Conservation (phyloP, 768 basidiomycete genomes). For the Trametes elegans region DNA sequence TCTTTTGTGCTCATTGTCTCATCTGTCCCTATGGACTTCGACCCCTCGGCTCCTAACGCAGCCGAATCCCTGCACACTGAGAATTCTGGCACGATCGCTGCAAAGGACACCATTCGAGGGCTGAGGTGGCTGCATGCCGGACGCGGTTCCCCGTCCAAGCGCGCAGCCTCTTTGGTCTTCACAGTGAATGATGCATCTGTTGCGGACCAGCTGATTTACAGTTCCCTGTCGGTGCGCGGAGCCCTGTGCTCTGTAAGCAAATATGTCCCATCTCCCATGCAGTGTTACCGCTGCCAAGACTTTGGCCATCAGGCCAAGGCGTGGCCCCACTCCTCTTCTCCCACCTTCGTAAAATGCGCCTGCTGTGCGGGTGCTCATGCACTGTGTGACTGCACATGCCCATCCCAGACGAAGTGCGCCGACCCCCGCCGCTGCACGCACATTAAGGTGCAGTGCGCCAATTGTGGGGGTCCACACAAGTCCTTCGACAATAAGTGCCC, state of each 20-base stretch:
- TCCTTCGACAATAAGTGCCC: neutral
- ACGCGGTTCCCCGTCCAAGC: neutral
- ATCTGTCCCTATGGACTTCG: neutral
- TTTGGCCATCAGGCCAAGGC: neutral
- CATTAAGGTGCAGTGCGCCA: neutral
- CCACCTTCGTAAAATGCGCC: neutral
- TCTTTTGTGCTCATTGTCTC: neutral
- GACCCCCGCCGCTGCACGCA: neutral
- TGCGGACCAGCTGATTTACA: conserved; percentile 3
- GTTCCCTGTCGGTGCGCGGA: neutral
- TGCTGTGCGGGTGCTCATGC: neutral
- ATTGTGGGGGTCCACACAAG: neutral
- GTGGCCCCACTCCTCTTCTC: neutral
- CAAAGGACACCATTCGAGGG: neutral
- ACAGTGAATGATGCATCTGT: neutral
- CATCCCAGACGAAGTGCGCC: neutral
- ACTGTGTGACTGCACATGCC: neutral
- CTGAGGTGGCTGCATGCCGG: conserved; percentile 1
- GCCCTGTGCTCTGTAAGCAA: neutral
- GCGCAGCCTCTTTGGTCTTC: neutral
- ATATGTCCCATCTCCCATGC: neutral
- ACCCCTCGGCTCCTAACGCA: neutral
- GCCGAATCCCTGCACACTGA: neutral
- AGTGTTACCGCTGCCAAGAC: neutral
- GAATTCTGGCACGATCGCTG: conserved; percentile 1